Evolutionary conservation across 2,329 filamentous ascomycete species (phyloP), one percentile per base, ranked within the genome.

Genomic region (Fusarium xyrophilum): DNA sequence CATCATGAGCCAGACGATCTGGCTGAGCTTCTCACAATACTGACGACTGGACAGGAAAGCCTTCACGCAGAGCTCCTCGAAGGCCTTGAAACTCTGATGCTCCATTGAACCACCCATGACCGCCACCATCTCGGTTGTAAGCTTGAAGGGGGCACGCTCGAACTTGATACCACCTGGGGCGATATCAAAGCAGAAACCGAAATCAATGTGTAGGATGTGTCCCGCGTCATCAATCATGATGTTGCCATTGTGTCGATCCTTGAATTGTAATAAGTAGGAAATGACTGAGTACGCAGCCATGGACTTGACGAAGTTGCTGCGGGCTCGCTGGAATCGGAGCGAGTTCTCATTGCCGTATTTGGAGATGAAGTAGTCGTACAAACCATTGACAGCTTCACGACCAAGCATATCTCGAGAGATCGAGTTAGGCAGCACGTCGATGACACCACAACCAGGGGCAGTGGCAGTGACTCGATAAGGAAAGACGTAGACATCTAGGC

Each of bases 271-370:
- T 17, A 99, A 84, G 82, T 97, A 99, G 1, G 93, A 96, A 70
- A 99, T 98, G 74, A 99, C 91, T 21, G 92, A 96, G 83, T 99
- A 99, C 15, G 96, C 96, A 1, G 96, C 96, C 96, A 99, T 98
- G 76, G 91, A 96, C 83, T 99, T 99, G 80, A 99, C 94, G 77
- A 99, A 99, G 80, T 98, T 98, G 81, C 88, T 94, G 67, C 96
- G 91, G 14, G 96, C 96, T 78, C 95, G 91, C 80, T 99, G 96
- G 85, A 97, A 99, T 39, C 90, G 89, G 51, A 97, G 90, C 3
- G 93, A 96, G 78, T 98, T 93, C 79, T 98, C 95, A 74, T 96
- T 96, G 69, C 96, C 96, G 77, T 99, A 99, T 79, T 97, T 97
- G 73, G 92, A 94, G 60, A 97, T 86, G 77, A 99, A 99, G 82